Evolutionary conservation across 768 basidiomycete genomes (phyloP).

Genomic region (Termitomyces sp.): DNA sequence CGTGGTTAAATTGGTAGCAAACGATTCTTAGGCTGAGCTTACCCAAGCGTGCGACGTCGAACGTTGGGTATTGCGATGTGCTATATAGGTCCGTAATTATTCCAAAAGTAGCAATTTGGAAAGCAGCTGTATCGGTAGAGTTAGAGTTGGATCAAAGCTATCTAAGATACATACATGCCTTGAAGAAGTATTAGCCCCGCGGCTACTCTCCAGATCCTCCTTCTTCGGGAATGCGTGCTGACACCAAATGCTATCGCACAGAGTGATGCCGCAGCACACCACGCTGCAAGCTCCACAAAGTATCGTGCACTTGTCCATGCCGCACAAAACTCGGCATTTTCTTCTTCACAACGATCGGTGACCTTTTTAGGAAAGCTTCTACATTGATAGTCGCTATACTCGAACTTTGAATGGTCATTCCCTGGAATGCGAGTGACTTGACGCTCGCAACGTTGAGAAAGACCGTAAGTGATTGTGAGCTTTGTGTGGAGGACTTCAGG

Average conservation of each 20-base stretch:
- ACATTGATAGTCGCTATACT: constrained; percentile 56
- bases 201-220: constrained; percentile 73
- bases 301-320: constrained; percentile 72
- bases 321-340: constrained; percentile 56
- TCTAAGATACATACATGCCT: constrained; percentile 31
- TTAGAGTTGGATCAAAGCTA: not conserved
- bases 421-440: constrained; percentile 43
- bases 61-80: constrained; percentile 38
- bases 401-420: constrained; percentile 36
- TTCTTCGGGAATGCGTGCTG: constrained; percentile 65
- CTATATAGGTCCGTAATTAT: constrained; percentile 60
- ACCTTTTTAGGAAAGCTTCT: constrained; percentile 59
- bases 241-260: constrained; percentile 60
- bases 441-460: constrained; percentile 53
- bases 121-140: constrained; percentile 34
- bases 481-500: constrained; percentile 42
- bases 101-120: constrained; percentile 56
- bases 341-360: constrained; percentile 41
- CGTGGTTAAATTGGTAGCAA: not conserved
- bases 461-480: constrained; percentile 53
- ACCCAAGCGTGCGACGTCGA: constrained; percentile 61
- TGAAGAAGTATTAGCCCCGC: constrained; percentile 61
- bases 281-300: constrained; percentile 55
- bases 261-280: constrained; percentile 57
- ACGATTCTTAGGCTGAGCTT: constrained; percentile 15